phyloP scores from a whole-genome alignment of 1,139 yeast genomes.

The Taphrina wiesneri region DNA sequence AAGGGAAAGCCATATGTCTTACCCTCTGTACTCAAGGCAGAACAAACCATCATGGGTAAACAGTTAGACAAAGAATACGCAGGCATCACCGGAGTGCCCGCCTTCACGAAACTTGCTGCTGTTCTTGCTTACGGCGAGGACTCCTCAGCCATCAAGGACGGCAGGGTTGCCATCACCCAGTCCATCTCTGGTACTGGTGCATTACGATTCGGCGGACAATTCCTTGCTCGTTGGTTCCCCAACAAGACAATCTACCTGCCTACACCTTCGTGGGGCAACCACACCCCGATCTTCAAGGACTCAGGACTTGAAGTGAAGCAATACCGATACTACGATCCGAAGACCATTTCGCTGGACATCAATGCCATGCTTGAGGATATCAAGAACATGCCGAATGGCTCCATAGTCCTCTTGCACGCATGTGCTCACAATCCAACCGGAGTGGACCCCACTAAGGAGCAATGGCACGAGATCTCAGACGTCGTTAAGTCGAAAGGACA shows the following conservation, averaged over 20 bases:
- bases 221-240: slow-evolving; percentile 57
- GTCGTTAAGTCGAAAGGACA: slow-evolving; percentile 64
- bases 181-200: slow-evolving; percentile 77
- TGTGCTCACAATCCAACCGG: slow-evolving; percentile 99
- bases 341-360: slow-evolving; percentile 63
- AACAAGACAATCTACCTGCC: slow-evolving; percentile 57
- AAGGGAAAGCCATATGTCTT: slow-evolving; percentile 91
- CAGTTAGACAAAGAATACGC: slow-evolving; percentile 88
- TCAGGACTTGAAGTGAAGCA: slow-evolving; percentile 53
- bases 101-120: slow-evolving; percentile 74
- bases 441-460: slow-evolving; percentile 81
- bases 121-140: slow-evolving; percentile 68
- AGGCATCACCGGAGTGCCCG: slow-evolving; percentile 74
- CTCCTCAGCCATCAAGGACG: slow-evolving; percentile 49
- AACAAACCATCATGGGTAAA: slow-evolving; percentile 54
- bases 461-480: slow-evolving; percentile 74
- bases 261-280: slow-evolving; percentile 77
- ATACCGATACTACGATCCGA: slow-evolving; percentile 69
- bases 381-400: slow-evolving; percentile 69
- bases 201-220: slow-evolving; percentile 65
- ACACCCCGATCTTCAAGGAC: slow-evolving; percentile 53
- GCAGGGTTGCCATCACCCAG: slow-evolving; percentile 61
- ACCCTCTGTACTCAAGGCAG: slow-evolving; percentile 78
- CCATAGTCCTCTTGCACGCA: slow-evolving; percentile 83
- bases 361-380: slow-evolving; percentile 69